These are phyloP conservation scores for Cladosporium halotolerans DNA, from an alignment of 2,329 filamentous ascomycete genomes.

Conservation along the genomic window DNA sequence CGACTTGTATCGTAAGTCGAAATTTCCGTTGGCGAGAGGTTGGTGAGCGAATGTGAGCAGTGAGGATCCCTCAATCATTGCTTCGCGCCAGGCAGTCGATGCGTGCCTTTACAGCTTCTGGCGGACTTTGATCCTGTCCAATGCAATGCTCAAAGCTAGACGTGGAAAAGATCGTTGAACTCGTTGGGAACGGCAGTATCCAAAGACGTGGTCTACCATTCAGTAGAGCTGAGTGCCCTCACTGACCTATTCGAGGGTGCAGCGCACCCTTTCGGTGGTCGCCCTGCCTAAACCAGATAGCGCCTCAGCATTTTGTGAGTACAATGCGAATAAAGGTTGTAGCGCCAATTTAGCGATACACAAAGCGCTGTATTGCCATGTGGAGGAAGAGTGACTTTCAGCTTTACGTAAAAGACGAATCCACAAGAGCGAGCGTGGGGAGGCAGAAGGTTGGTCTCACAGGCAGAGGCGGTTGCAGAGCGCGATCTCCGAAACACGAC, in stretches of 20 bases:
- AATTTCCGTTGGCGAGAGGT: background rate
- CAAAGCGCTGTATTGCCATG: background rate
- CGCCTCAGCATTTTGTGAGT: background rate
- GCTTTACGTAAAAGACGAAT: slow-evolving; percentile 1
- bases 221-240: no score
- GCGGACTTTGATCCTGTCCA: background rate
- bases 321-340: background rate
- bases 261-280: background rate
- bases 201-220: no score
- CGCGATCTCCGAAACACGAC: slow-evolving; percentile 10
- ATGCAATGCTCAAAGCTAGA: no score
- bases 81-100: background rate
- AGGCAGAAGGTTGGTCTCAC: slow-evolving; percentile 7
- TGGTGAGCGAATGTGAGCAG: slow-evolving; percentile 4
- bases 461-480: slow-evolving; percentile 10
- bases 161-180: no score
- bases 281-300: background rate
- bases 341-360: background rate
- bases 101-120: background rate
- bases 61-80: slow-evolving; percentile 7
- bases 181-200: no score
- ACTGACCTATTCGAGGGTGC: no score
- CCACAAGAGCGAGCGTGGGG: slow-evolving; percentile 4
- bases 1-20: background rate
- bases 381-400: background rate